phyloP scores from a whole-genome alignment of 2,329 filamentous ascomycete genomes.

The Colletotrichum spaethianum region DNA sequence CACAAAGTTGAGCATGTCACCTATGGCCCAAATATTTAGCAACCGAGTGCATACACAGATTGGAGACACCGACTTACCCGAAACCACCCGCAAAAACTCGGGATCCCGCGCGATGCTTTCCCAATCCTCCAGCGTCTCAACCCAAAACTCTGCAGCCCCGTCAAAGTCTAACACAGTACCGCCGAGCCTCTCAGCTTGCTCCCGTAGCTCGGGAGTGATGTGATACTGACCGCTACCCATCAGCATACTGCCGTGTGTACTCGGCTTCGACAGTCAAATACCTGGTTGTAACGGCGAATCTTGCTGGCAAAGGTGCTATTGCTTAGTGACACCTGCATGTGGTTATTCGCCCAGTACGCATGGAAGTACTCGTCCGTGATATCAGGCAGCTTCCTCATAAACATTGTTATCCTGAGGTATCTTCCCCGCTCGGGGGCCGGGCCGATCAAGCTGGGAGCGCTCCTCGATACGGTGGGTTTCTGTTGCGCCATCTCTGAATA shows the following conservation, averaged over 20 bases:
- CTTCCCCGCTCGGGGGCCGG: slow-evolving; percentile 33
- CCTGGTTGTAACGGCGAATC: slow-evolving; percentile 36
- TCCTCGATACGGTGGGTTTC: background rate
- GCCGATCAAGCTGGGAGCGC: slow-evolving; percentile 13
- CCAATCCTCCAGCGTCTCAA: slow-evolving; percentile 38
- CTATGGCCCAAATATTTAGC: background rate
- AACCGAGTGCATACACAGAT: background rate
- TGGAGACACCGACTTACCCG: background rate
- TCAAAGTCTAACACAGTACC: slow-evolving; percentile 39
- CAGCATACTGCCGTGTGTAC: background rate
- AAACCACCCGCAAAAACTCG: slow-evolving; percentile 23
- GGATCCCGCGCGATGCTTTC: slow-evolving; percentile 21
- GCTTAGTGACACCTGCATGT: slow-evolving; percentile 44
- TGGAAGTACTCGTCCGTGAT: slow-evolving; percentile 50
- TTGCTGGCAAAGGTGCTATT: slow-evolving; percentile 45
- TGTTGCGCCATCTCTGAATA: background rate
- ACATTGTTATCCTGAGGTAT: slow-evolving; percentile 46
- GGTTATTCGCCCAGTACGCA: slow-evolving; percentile 48
- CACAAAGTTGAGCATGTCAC: slow-evolving; percentile 34
- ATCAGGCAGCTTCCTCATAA: slow-evolving; percentile 47
- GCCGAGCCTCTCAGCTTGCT: slow-evolving; percentile 19
- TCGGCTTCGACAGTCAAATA: background rate
- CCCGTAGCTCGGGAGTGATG: slow-evolving; percentile 33
- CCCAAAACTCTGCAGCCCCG: slow-evolving; percentile 39
- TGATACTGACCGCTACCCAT: slow-evolving; percentile 25